Evolutionary conservation across 371 early-diverging fungal species (phyloP), one percentile per base, ranked within the genome.

Genomic region (Saksenaea vasiformis): DNA sequence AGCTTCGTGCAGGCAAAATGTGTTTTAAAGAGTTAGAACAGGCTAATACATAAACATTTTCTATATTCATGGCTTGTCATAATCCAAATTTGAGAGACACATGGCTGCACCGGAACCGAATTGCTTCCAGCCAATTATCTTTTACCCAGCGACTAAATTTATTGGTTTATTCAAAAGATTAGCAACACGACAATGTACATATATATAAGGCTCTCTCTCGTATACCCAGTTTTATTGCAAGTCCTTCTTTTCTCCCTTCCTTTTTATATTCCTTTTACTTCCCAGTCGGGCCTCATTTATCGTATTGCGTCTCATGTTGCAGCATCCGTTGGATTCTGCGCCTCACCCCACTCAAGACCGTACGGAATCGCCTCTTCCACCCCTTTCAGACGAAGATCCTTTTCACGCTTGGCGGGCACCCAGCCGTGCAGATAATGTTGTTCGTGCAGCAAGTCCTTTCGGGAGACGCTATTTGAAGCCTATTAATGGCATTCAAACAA

Each of bases 401-500:
- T 38, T 19, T 27, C 38, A 19, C 39, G 24, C 39, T 26, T 26
- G 58, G 39, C 41, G 41, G 15, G 24, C 53, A 51, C 27, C 54
- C 22, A 47, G 51, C 31, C 37, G 61, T 31, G 55, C 64, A 35
- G 72, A 76, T 39, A 15, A 58, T 38, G 61, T 76, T n/a, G 68
- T 76, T 31, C 72, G 77, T 31, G 74, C 77, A 9, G 62, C 70
- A 27, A 79, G 79, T 37, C 79, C 79, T 54, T 71, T 69, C 58
- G 79, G 79, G 9, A 51, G 73, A 62, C 64, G 78, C 27, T 80
- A 80, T 44, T 17, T 78, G 10, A 78, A 76, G 31, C 81, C 81
- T 28, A 70, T 78, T 36, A 71, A 80, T 19, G 77, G 81, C 22
- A 80, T 78, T 54, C 81, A 76, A 31, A 76, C 69, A 57, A 80